A percentile compares a stretch with the other conserved stretches of the same genome.
phyloP scores from a whole-genome alignment of 1,139 yeast genomes.

The Wickerhamomyces sp. region DNA sequence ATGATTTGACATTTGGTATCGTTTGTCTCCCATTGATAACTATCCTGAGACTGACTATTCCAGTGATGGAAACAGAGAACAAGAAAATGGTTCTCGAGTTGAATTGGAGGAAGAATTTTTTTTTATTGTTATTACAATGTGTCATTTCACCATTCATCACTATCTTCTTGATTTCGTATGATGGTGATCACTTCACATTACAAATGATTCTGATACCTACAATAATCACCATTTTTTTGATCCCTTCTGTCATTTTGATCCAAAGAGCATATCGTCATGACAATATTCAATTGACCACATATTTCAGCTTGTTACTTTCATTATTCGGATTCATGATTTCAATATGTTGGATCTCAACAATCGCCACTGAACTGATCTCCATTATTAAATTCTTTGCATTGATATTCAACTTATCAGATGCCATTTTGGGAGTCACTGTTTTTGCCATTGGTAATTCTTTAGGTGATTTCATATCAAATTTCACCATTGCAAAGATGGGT shows the following conservation, averaged over 20 bases:
- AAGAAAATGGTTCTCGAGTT: slow-evolving; percentile 9
- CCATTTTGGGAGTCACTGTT: slow-evolving; percentile 75
- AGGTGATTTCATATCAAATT: slow-evolving; percentile 83
- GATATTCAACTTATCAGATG: slow-evolving; percentile 63
- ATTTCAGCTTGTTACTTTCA: slow-evolving; percentile 27
- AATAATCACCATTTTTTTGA: slow-evolving; percentile 5
- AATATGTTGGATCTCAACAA: slow-evolving; percentile 65
- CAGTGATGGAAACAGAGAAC: slow-evolving; percentile 34
- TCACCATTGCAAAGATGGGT: slow-evolving; percentile 81
- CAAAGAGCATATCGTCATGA: slow-evolving; percentile 3
- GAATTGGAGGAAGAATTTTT: slow-evolving; percentile 6
- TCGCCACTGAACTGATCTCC: slow-evolving; percentile 74
- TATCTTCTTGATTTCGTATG: slow-evolving; percentile 16
- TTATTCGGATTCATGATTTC: slow-evolving; percentile 62
- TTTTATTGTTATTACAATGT: slow-evolving; percentile 17
- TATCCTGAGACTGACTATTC: slow-evolving; percentile 41
- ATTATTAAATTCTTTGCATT: slow-evolving; percentile 60
- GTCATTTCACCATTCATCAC: slow-evolving; percentile 17
- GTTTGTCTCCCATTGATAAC: slow-evolving; percentile 41
- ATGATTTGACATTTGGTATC: slow-evolving; percentile 26
- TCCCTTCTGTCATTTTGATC: slow-evolving; percentile 7
- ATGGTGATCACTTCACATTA: slow-evolving; percentile 3
- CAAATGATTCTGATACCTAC: slow-evolving; percentile 8
- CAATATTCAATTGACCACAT: slow-evolving; percentile 1
- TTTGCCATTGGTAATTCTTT: slow-evolving; percentile 92